Evolutionary conservation across 1,139 yeast species (phyloP).

Genomic region (Suhomyces atakaporum): DNA sequence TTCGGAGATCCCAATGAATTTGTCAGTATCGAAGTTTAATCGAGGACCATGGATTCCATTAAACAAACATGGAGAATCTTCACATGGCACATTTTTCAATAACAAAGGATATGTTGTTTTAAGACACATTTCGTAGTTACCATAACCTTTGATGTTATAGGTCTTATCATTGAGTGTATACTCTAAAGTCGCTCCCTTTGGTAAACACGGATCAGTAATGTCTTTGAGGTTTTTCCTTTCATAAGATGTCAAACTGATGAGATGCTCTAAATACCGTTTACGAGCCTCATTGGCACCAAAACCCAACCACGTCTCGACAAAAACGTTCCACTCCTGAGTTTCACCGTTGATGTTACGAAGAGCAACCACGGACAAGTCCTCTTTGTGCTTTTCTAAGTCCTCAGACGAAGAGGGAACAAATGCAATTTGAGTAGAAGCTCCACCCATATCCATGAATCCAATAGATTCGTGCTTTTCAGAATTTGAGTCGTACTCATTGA

Average conservation of each 20-base stretch:
- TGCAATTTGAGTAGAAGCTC: constrained; percentile 82
- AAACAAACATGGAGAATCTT: constrained; percentile 72
- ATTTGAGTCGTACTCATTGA: constrained; percentile 44
- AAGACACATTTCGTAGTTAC: constrained; percentile 67
- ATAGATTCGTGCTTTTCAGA: constrained; percentile 49
- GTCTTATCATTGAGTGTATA: constrained; percentile 44
- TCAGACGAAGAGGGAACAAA: constrained; percentile 63
- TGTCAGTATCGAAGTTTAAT: constrained; percentile 67
- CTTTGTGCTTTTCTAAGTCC: constrained; percentile 57
- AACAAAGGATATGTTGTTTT: constrained; percentile 69
- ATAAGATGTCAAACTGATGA: constrained; percentile 35
- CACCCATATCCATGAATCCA: constrained; percentile 92
- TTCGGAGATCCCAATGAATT: constrained; percentile 77
- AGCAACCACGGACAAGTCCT: constrained; percentile 60
- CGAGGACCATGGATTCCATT: constrained; percentile 81
- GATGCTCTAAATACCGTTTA: constrained; percentile 58
- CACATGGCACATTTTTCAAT: constrained; percentile 71
- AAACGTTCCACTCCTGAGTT: constrained; percentile 66
- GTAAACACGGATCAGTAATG: constrained; percentile 71
- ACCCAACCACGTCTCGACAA: constrained; percentile 82
- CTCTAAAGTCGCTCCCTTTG: constrained; percentile 51
- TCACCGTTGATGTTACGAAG: constrained; percentile 63
- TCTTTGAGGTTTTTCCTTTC: constrained; percentile 16
- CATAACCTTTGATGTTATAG: constrained; percentile 61
- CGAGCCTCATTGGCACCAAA: constrained; percentile 85